A percentile compares a stretch with the other conserved stretches of the same genome.
Conservation (phyloP, 306 rosid species). For the Rosa chinensis region DNA sequence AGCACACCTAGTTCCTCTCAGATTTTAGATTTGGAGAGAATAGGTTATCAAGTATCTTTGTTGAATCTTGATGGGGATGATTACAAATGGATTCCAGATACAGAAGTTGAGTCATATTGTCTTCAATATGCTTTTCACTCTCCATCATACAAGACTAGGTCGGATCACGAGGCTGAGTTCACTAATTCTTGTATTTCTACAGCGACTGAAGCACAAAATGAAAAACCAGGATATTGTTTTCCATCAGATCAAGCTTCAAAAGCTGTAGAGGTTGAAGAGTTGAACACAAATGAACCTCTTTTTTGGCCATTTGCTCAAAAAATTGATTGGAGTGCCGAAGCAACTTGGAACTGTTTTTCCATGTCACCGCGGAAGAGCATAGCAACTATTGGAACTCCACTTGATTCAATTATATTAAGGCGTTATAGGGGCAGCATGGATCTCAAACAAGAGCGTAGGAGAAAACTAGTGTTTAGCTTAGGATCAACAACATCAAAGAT, state of each 20-base stretch:
- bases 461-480: conserved; percentile 20
- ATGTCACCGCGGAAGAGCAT: conserved; percentile 36
- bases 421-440: background rate
- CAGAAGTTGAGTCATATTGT: conserved; percentile 10
- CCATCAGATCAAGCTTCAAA: background rate
- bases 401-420: background rate
- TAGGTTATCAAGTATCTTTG: conserved; percentile 32
- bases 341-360: conserved; percentile 35
- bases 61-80: conserved; percentile 39
- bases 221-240: background rate
- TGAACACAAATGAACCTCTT: conserved; percentile 38
- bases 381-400: background rate
- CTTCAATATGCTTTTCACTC: conserved; percentile 18
- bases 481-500: conserved; percentile 23
- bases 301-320: conserved; percentile 54
- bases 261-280: conserved; percentile 20
- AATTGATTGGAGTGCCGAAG: conserved; percentile 34
- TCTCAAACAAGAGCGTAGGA: conserved; percentile 18
- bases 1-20: conserved; percentile 9
- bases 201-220: background rate
- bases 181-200: background rate
- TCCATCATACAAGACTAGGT: conserved; percentile 17
- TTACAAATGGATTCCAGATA: conserved; percentile 24
- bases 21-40: conserved; percentile 22
- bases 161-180: background rate